Percentiles rank a stretch among this genome's conserved stretches.
These are phyloP conservation scores for Aureobasidium pullulans DNA, from an alignment of 2,329 filamentous ascomycete genomes.

Conservation along the genomic window DNA sequence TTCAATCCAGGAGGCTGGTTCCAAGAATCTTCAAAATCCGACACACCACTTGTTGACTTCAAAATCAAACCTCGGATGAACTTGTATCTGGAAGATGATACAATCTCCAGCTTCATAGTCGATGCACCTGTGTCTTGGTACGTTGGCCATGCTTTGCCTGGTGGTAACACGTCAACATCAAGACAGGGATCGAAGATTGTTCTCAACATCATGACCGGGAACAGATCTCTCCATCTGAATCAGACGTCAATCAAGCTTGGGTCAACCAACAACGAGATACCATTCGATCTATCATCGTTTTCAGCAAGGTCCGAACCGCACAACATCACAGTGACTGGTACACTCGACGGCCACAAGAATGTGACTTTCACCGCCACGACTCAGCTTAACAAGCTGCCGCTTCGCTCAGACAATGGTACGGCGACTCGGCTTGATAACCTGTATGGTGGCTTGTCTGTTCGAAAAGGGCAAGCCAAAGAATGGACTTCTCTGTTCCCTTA, in stretches of 20 bases:
- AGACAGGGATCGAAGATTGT: constrained; percentile 15
- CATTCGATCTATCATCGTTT: constrained; percentile 22
- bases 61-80: constrained; percentile 38
- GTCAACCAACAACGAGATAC: constrained; percentile 26
- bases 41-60: constrained; percentile 35
- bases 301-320: constrained; percentile 28
- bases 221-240: constrained; percentile 18
- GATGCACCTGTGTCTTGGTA: constrained; percentile 34
- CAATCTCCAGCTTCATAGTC: constrained; percentile 32
- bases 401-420: constrained; percentile 32
- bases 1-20: constrained; percentile 43
- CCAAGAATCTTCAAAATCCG: constrained; percentile 29
- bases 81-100: constrained; percentile 37
- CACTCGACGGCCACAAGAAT: constrained; percentile 21
- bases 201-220: constrained; percentile 15
- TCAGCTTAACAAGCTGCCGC: constrained; percentile 32
- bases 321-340: constrained; percentile 29
- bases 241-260: constrained; percentile 27
- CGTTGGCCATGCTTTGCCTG: constrained; percentile 24
- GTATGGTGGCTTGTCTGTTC: constrained; percentile 36
- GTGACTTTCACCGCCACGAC: constrained; percentile 30
- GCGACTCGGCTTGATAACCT: constrained; percentile 39
- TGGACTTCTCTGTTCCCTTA: constrained; percentile 38
- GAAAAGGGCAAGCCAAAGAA: constrained; percentile 23
- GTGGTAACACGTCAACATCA: neutral